phyloP scores from a whole-genome alignment of 169 alveolate genomes.

The Plasmodium sp. region DNA sequence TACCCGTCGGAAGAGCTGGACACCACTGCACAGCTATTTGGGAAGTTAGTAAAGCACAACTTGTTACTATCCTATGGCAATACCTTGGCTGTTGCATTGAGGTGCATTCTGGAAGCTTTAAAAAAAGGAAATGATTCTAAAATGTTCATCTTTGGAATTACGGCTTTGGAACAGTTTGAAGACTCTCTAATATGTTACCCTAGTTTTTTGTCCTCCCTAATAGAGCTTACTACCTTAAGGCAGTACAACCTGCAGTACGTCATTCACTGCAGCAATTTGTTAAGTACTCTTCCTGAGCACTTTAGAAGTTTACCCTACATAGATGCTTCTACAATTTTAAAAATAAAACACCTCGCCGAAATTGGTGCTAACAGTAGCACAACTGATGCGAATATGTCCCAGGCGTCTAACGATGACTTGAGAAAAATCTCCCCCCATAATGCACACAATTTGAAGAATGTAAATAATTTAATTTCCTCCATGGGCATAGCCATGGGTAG shows the following conservation, averaged over 20 bases:
- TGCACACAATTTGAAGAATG: slow-evolving; percentile 28
- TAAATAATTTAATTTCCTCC: neutral
- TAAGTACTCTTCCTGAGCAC: slow-evolving; percentile 54
- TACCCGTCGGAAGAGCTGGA: slow-evolving; percentile 88
- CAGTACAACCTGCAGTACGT: slow-evolving; percentile 53
- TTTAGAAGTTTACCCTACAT: slow-evolving; percentile 63
- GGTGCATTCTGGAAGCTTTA: slow-evolving; percentile 85
- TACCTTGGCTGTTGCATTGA: slow-evolving; percentile 78
- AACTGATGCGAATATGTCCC: neutral
- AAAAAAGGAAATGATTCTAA: slow-evolving; percentile 80
- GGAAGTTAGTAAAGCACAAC: slow-evolving; percentile 83
- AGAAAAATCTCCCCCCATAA: slow-evolving; percentile 1
- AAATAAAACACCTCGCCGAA: slow-evolving; percentile 40
- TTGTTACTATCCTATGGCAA: slow-evolving; percentile 80
- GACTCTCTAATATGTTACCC: slow-evolving; percentile 83
- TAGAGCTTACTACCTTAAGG: slow-evolving; percentile 37
- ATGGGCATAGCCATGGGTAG: neutral
- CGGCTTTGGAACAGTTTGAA: slow-evolving; percentile 87
- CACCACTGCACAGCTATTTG: slow-evolving; percentile 88
- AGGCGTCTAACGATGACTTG: slow-evolving; percentile 12
- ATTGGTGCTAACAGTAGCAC: slow-evolving; percentile 17
- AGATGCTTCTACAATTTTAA: slow-evolving; percentile 60
- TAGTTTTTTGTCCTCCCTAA: slow-evolving; percentile 78
- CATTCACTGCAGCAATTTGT: slow-evolving; percentile 26
- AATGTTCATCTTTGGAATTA: slow-evolving; percentile 85